Base-by-base conservation (phyloP, 2,329 filamentous ascomycete genomes). In the Fusarium acutatum region DNA sequence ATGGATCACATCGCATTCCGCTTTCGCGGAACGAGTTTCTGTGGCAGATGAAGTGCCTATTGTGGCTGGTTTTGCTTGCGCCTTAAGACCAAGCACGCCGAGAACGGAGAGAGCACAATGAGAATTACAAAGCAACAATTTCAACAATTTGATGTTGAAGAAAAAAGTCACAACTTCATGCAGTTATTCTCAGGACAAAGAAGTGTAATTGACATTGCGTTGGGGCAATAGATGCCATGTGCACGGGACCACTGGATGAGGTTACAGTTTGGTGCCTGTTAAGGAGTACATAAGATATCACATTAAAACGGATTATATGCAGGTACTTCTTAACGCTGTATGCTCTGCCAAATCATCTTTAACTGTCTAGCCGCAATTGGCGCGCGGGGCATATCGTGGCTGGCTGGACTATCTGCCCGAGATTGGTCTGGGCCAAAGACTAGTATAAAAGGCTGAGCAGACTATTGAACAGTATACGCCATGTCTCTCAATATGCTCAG, bases 141-240 rank as follows among this genome's bases (percentile, higher is more conserved):
- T 7, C 0, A 14, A 34, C 17, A 24, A 11, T 24, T 24, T 3
- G 14, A n/a, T n/a, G 2, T 7, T 3, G 3, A 5, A 26, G 7
- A 3, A 13, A 22, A 1, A 17, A 7, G 0, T 5, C 24, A 17
- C 0, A 17, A 7, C 14, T 13, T 10, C 3, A 3, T 20, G 17
- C 7, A 11, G 8, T 2, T 3, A 28, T n/a, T n/a, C n/a, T 9
- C 14, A 18, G 0, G 10, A 26, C 10, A 4, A 11, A 20, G 8
- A 10, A 34, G 0, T 3, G 17, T 11, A 1, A 24, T 24, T 34
- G 2, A 14, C 1, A 20, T 24, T 26, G 18, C 10, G 7, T 5
- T 5, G 20, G 2, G 24, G 2, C 20, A 53, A 13, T 13, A 3
- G 24, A 22, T 28, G 34, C 34, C 24, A n/a, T 26, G 24, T 53